Conservation (phyloP, 306 rosid species). For the Cicer pinnatifidum region DNA sequence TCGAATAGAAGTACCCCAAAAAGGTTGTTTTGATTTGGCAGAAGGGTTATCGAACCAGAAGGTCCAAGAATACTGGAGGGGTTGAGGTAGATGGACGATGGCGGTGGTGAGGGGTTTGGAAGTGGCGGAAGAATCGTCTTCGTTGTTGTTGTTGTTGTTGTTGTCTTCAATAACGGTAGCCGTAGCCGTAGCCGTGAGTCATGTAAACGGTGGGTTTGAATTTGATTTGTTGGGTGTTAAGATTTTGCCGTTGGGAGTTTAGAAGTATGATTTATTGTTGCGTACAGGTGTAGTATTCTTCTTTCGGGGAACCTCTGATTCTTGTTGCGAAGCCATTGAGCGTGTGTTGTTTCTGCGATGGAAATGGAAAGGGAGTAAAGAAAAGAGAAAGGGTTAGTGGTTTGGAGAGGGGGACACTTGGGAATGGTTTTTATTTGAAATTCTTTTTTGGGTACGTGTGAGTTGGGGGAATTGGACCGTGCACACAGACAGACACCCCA, state of each 20-base stretch:
- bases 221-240: conserved; percentile 45
- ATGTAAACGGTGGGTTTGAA: conserved; percentile 82
- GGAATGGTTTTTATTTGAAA: too few species aligned
- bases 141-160: conserved; percentile 59
- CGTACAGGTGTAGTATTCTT: too few species aligned
- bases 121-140: conserved; percentile 50
- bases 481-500: too few species aligned
- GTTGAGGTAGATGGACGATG: conserved; percentile 54
- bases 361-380: neutral
- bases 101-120: conserved; percentile 51
- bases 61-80: conserved; percentile 91
- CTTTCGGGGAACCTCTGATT: too few species aligned
- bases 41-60: conserved; percentile 89
- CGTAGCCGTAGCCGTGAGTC: conserved; percentile 98
- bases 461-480: too few species aligned
- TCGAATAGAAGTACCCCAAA: conserved; percentile 73
- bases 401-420: too few species aligned
- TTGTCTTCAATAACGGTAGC: conserved; percentile 44
- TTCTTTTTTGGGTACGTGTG: too few species aligned
- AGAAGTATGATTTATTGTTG: conserved; percentile 69
- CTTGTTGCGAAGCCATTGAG: conserved; percentile 36
- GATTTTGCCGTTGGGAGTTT: conserved; percentile 71
- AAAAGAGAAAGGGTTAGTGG: too few species aligned
- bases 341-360: neutral
- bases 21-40: conserved; percentile 60